phyloP scores from a whole-genome alignment of 805 yeast species.

The Metschnikowia kunwiensis region DNA sequence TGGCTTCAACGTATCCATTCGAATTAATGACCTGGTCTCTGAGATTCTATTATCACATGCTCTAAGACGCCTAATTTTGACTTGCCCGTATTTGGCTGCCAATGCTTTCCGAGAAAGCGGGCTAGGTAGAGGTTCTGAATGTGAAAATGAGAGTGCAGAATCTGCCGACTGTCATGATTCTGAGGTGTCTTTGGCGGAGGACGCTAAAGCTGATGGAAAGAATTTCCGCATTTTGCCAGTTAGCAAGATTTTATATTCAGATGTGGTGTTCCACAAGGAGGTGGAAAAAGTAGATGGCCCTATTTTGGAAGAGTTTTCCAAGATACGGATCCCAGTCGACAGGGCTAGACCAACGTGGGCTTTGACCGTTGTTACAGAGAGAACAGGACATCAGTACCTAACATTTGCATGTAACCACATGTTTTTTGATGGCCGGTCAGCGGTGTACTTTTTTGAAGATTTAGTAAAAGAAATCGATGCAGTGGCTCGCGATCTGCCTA shows the following conservation, averaged over 20 bases:
- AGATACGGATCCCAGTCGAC: constrained; percentile 8
- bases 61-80: constrained; percentile 6
- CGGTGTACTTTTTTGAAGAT: constrained; percentile 12
- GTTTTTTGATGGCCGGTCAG: constrained; percentile 16
- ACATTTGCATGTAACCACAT: constrained; percentile 15
- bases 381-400: constrained; percentile 7
- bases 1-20: constrained; percentile 14
- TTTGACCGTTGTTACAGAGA: constrained; percentile 3
- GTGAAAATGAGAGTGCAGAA: no score
- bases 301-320: constrained; percentile 3
- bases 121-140: no score
- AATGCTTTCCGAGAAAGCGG: constrained; percentile 15
- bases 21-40: constrained; percentile 3
- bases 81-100: constrained; percentile 8
- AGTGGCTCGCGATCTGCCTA: neutral
- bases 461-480: constrained; percentile 4
- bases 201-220: constrained; percentile 7
- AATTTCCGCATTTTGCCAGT: constrained; percentile 10
- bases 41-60: constrained; percentile 14
- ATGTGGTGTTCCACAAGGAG: constrained; percentile 8
- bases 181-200: no score
- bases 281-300: constrained; percentile 5
- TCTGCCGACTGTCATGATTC: no score
- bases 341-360: constrained; percentile 10
- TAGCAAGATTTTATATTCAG: constrained; percentile 6